These are phyloP conservation scores for Cryptococcus neoformans DNA, from an alignment of 1,284 basidiomycete genomes.

Conservation along the genomic window DNA sequence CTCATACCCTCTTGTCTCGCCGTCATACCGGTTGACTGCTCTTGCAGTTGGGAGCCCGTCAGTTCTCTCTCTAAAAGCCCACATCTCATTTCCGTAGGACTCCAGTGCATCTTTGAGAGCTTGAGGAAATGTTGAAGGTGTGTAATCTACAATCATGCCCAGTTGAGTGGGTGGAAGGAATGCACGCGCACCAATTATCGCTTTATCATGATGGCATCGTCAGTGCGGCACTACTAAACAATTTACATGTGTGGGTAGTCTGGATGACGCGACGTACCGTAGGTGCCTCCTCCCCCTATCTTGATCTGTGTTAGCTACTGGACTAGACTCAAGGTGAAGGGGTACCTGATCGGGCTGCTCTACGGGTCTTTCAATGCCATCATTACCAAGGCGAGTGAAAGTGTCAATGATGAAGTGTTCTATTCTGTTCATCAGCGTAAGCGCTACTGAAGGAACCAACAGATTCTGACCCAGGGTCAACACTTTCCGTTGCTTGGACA, in stretches of 20 bases:
- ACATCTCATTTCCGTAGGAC: conserved; percentile 39
- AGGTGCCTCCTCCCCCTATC: conserved; percentile 47
- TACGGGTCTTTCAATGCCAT: conserved; percentile 28
- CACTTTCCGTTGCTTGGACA: no score
- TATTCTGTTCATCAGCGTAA: conserved; percentile 1
- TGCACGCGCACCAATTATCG: conserved; percentile 41
- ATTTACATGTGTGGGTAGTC: neutral
- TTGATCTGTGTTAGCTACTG: conserved; percentile 9
- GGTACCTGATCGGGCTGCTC: conserved; percentile 39
- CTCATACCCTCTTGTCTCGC: conserved; percentile 33
- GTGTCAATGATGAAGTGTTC: conserved; percentile 47
- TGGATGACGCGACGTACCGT: conserved; percentile 25
- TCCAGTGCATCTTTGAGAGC: conserved; percentile 23
- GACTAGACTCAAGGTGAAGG: neutral
- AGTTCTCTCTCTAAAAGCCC: conserved; percentile 24
- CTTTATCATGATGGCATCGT: conserved; percentile 12
- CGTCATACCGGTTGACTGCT: conserved; percentile 39
- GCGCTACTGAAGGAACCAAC: neutral
- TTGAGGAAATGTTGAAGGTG: conserved; percentile 24
- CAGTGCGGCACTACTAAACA: neutral
- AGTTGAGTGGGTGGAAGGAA: conserved; percentile 35
- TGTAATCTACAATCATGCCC: conserved; percentile 42
- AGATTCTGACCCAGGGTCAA: neutral
- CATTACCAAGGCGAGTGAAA: conserved; percentile 33
- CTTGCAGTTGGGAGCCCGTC: conserved; percentile 37